Conservation (phyloP, 345 rosid species). For the Passiflora organensis region DNA sequence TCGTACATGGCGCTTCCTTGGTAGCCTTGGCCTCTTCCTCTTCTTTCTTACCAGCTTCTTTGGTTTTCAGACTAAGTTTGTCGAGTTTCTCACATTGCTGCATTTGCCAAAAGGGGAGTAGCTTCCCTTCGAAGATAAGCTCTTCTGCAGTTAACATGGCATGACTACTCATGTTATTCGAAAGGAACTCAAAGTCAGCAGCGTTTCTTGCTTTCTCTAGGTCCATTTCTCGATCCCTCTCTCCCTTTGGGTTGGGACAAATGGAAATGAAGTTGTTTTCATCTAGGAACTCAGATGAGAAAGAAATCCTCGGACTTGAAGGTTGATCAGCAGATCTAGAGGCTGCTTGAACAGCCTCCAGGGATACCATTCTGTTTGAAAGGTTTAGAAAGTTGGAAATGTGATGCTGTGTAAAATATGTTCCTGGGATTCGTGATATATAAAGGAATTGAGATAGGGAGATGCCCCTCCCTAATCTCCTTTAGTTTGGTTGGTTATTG, state of each 20-base stretch:
- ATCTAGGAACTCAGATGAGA: constrained; percentile 71
- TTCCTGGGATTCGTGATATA: constrained; percentile 23
- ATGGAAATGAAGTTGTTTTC: constrained; percentile 65
- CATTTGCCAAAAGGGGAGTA: constrained; percentile 84
- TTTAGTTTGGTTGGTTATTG: constrained; percentile 22
- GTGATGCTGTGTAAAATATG: constrained; percentile 9
- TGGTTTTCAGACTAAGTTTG: constrained; percentile 43
- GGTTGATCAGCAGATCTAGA: constrained; percentile 35
- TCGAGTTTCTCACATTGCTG: constrained; percentile 67
- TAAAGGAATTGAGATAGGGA: constrained; percentile 23
- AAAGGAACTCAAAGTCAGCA: constrained; percentile 77
- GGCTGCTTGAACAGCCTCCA: constrained; percentile 37
- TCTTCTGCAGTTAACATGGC: constrained; percentile 77
- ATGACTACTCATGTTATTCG: constrained; percentile 42
- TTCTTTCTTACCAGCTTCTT: constrained; percentile 14
- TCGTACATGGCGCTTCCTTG: constrained; percentile 39
- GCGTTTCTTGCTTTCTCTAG: constrained; percentile 36
- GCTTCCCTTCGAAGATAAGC: constrained; percentile 80
- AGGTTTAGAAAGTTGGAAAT: not conserved
- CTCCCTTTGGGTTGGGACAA: constrained; percentile 35
- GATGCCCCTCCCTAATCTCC: constrained; percentile 2
- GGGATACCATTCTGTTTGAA: constrained; percentile 42
- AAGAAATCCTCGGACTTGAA: constrained; percentile 72
- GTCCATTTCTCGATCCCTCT: constrained; percentile 24
- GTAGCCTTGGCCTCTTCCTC: constrained; percentile 22